Evolutionary conservation across 2,329 filamentous ascomycete species (phyloP).

Genomic region (Aureobasidium sp.): DNA sequence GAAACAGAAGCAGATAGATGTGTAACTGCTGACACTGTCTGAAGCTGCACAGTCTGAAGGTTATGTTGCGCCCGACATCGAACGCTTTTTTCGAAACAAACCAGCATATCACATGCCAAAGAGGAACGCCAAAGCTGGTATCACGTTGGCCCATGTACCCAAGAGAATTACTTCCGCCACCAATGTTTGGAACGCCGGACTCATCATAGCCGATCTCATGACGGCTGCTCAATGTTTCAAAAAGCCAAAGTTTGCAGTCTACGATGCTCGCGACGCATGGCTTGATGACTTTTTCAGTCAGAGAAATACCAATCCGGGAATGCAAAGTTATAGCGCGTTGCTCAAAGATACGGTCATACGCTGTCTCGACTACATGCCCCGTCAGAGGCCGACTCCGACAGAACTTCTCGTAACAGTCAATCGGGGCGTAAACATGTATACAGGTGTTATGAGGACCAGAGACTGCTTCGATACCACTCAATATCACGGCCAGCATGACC

Average conservation of each 20-base stretch:
- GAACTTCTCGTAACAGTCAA: not conserved
- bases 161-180: not conserved
- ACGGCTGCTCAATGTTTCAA: not conserved
- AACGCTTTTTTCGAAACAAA: not conserved
- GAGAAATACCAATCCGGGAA: not conserved
- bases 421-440: not conserved
- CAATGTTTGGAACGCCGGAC: not conserved
- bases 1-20: not conserved
- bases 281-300: not conserved
- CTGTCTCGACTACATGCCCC: not conserved
- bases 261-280: not conserved
- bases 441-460: not conserved
- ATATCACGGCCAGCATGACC: not conserved
- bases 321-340: not conserved
- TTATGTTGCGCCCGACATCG: not conserved
- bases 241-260: not conserved
- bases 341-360: not conserved
- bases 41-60: not conserved
- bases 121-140: not conserved
- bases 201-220: not conserved
- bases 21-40: not conserved
- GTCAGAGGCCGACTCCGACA: not conserved
- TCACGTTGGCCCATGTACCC: not conserved
- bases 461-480: not conserved
- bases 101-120: not conserved